phyloP scores from a whole-genome alignment of 306 rosid species.

The Pterocarpus macrocarpus region DNA sequence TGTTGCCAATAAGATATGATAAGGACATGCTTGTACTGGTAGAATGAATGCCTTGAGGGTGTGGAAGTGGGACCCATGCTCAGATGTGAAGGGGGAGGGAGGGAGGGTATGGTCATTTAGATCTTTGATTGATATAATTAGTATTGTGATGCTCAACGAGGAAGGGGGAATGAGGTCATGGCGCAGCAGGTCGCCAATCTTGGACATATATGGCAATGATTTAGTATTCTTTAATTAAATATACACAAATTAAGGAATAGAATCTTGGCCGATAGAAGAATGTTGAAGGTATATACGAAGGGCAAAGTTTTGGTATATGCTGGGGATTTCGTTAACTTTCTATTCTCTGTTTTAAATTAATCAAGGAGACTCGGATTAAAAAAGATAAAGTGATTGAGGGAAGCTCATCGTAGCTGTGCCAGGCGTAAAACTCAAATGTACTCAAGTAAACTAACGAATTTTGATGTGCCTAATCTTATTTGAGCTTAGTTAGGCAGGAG shows the following conservation, averaged over 20 bases:
- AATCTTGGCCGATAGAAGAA: neutral
- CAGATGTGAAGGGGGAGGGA: neutral
- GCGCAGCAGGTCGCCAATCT: neutral
- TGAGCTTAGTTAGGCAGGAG: neutral
- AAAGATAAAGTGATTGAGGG: neutral
- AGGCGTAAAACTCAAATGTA: neutral
- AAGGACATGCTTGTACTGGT: neutral
- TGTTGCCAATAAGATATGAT: neutral
- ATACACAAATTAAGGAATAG: neutral
- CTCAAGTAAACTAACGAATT: neutral
- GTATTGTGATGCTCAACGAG: neutral
- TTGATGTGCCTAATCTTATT: neutral
- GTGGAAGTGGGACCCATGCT: neutral
- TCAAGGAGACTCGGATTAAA: neutral
- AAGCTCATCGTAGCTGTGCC: neutral
- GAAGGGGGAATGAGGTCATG: neutral
- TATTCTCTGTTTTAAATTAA: neutral
- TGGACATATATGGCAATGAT: neutral
- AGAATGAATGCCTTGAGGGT: neutral
- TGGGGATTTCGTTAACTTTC: neutral
- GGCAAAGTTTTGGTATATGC: neutral
- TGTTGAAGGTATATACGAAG: neutral
- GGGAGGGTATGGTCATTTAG: neutral
- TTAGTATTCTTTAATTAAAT: neutral
- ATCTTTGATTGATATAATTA: neutral